phyloP scores from a whole-genome alignment of 2,329 filamentous ascomycete genomes.

The Polytolypa hystricis region DNA sequence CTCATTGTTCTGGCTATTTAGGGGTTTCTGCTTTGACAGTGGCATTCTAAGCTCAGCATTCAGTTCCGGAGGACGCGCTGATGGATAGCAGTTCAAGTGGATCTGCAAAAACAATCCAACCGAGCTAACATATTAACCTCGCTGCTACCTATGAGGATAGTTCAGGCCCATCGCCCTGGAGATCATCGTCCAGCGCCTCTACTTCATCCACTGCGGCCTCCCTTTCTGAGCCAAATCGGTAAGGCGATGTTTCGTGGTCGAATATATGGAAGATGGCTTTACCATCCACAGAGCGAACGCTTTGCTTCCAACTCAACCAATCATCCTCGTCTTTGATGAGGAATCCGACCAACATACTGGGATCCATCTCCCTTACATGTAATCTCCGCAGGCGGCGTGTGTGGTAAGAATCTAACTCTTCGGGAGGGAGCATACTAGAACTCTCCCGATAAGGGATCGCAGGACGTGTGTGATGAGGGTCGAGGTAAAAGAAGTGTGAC shows the following conservation, averaged over 20 bases:
- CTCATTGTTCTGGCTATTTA: too few species aligned
- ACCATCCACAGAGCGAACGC: conserved; percentile 58
- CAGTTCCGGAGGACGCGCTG: too few species aligned
- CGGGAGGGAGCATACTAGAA: conserved; percentile 42
- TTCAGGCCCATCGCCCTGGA: conserved; percentile 3
- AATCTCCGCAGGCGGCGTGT: conserved; percentile 73
- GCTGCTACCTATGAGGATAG: not conserved
- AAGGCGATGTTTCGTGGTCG: conserved; percentile 48
- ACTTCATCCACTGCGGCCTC: conserved; percentile 78
- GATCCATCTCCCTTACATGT: conserved; percentile 87
- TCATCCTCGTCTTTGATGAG: conserved; percentile 72
- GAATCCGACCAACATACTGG: conserved; percentile 94
- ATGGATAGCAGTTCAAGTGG: too few species aligned
- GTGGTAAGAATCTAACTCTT: conserved; percentile 75
- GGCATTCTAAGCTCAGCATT: too few species aligned
- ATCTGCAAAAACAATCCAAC: too few species aligned
- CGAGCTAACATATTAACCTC: not conserved
- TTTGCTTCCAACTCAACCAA: conserved; percentile 69
- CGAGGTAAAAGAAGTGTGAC: conserved; percentile 81
- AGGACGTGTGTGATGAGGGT: conserved; percentile 77
- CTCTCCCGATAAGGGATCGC: conserved; percentile 52
- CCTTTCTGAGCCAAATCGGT: conserved; percentile 47
- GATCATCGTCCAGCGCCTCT: conserved; percentile 69
- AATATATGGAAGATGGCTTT: conserved; percentile 81
- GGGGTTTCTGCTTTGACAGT: too few species aligned